Evolutionary conservation across 139 green algal species (phyloP).

Genomic region (Eudorina sp.): DNA sequence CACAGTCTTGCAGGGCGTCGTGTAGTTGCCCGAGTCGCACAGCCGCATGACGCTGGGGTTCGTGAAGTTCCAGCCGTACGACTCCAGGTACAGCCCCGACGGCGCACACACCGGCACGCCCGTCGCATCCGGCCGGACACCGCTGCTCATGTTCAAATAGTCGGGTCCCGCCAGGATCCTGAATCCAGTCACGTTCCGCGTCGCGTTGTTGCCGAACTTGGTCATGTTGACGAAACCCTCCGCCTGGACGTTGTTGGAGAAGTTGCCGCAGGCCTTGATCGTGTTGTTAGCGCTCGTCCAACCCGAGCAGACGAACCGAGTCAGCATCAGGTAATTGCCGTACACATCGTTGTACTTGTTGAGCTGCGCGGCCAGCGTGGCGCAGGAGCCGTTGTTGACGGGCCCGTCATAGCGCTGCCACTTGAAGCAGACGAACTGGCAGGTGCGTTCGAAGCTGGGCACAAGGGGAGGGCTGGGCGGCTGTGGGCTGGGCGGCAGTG

Average conservation of each 20-base stretch:
- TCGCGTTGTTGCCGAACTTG: neutral
- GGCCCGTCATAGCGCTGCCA: constrained; percentile 6
- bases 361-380: neutral
- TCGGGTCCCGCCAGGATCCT: neutral
- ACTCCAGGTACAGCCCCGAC: neutral
- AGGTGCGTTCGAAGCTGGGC: neutral
- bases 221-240: neutral
- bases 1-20: neutral
- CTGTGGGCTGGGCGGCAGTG: neutral
- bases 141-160: neutral
- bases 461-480: neutral
- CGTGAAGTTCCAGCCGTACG: neutral
- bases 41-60: neutral
- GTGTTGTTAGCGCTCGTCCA: no score
- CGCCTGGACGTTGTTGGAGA: neutral
- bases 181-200: neutral
- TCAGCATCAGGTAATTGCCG: neutral
- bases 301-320: neutral
- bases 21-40: neutral
- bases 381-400: neutral
- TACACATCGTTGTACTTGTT: neutral
- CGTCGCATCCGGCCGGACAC: neutral
- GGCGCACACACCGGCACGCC: neutral
- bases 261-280: constrained; percentile 19
- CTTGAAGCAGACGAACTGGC: constrained; percentile 5